These are phyloP conservation scores for Tricholoma sp. DNA, from an alignment of 768 basidiomycete species.

Conservation along the genomic window DNA sequence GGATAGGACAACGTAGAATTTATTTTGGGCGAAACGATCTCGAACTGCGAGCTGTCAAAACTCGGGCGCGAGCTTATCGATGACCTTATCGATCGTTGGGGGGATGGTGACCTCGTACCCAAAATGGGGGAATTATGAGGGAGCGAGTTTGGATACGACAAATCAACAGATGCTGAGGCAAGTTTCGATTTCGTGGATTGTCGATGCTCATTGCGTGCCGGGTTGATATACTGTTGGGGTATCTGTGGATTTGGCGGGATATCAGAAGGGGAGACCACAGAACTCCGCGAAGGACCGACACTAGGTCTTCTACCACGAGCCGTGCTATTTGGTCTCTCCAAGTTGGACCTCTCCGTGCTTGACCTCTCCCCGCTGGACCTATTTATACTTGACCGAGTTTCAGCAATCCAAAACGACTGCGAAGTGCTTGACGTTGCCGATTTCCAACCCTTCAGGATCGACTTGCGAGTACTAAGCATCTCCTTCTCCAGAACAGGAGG, in stretches of 20 bases:
- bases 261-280: constrained; percentile 30
- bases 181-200: constrained; percentile 28
- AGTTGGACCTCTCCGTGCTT: constrained; percentile 29
- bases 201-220: constrained; percentile 17
- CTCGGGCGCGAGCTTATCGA: constrained; percentile 44
- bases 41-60: constrained; percentile 63
- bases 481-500: constrained; percentile 35
- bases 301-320: constrained; percentile 41
- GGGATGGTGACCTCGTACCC: constrained; percentile 24
- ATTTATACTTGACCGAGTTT: constrained; percentile 14
- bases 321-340: constrained; percentile 32
- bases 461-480: constrained; percentile 52
- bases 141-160: constrained; percentile 21
- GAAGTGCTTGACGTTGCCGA: constrained; percentile 28
- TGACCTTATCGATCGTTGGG: constrained; percentile 35
- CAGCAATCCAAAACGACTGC: constrained; percentile 2
- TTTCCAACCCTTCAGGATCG: constrained; percentile 67
- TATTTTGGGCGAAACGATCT: constrained; percentile 54
- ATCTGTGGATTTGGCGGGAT: constrained; percentile 63
- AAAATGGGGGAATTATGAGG: constrained; percentile 17
- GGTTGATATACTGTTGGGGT: constrained; percentile 41
- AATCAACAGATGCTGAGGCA: constrained; percentile 29
- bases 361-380: constrained; percentile 21
- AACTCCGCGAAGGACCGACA: constrained; percentile 34
- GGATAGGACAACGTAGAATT: constrained; percentile 47